These are phyloP conservation scores for Aureobasidium pullulans DNA, from an alignment of 2,329 filamentous ascomycete genomes.

Conservation along the genomic window DNA sequence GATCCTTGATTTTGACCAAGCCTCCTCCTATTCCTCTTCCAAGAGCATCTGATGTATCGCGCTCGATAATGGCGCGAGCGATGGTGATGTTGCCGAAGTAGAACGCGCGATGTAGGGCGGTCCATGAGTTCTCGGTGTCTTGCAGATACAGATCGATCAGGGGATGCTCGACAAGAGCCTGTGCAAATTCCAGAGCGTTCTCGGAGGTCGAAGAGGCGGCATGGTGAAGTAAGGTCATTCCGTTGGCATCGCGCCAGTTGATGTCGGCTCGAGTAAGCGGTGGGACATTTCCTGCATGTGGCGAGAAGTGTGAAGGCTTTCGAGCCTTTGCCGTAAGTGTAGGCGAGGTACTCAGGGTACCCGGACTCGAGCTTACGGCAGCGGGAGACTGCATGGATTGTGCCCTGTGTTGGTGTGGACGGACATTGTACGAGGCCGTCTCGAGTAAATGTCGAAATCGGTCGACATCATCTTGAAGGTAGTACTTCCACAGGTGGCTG, in stretches of 20 bases:
- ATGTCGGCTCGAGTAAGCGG: conserved; percentile 58
- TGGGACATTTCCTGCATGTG: conserved; percentile 33
- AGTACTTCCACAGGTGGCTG: conserved; percentile 93
- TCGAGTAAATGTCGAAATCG: conserved; percentile 83
- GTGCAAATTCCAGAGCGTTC: conserved; percentile 66
- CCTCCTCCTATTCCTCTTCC: conserved; percentile 61
- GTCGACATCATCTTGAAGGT: conserved; percentile 96
- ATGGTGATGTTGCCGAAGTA: conserved; percentile 86
- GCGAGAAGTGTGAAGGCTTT: conserved; percentile 26
- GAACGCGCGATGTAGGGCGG: conserved; percentile 80
- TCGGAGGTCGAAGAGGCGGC: conserved; percentile 67
- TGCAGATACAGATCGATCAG: conserved; percentile 78
- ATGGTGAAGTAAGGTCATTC: conserved; percentile 77
- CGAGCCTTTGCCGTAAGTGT: conserved; percentile 29
- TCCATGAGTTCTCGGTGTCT: conserved; percentile 92
- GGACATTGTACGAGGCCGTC: conserved; percentile 54
- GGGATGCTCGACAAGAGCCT: conserved; percentile 72
- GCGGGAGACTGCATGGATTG: conserved; percentile 20
- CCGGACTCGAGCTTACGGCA: conserved; percentile 36
- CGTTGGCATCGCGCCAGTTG: conserved; percentile 75
- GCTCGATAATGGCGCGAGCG: conserved; percentile 71
- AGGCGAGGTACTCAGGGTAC: conserved; percentile 40
- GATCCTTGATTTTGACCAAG: conserved; percentile 90
- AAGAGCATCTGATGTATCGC: conserved; percentile 61
- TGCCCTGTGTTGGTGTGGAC: conserved; percentile 17